Evolutionary conservation across 192 early-diverging fungal genomes (phyloP).

Genomic region (Backusella tuberculispora): DNA sequence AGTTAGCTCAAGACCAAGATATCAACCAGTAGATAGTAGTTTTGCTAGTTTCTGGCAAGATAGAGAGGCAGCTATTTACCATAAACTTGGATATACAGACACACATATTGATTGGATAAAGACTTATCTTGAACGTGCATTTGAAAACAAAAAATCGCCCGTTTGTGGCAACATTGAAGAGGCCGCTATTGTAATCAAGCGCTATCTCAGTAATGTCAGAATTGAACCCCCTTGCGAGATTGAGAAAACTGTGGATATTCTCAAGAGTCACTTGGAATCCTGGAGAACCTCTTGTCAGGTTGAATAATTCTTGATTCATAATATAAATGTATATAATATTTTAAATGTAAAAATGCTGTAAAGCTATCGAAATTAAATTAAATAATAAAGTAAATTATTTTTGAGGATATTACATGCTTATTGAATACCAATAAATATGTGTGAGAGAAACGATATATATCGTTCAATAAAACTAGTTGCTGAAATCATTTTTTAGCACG

Average conservation of each 20-base stretch:
- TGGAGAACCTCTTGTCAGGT: conserved; percentile 8
- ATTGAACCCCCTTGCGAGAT: neutral
- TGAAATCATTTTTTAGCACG: no score
- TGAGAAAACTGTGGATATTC: conserved; percentile 8
- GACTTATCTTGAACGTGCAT: conserved; percentile 10
- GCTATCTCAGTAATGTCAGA: neutral
- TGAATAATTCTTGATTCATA: neutral
- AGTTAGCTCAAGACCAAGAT: neutral
- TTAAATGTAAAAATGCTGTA: neutral
- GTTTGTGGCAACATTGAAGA: conserved; percentile 4
- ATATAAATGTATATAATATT: neutral
- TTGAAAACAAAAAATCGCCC: conserved; percentile 21
- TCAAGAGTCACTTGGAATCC: neutral
- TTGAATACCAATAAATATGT: no score
- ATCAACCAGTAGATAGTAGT: neutral
- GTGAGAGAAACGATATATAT: no score
- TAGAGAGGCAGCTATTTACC: neutral
- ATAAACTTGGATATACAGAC: conserved; percentile 21
- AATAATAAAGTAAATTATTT: no score
- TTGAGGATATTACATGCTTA: neutral
- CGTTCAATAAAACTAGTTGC: no score
- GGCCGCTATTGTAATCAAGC: neutral
- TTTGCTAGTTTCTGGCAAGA: conserved; percentile 24
- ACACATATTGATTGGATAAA: conserved; percentile 27
- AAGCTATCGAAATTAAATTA: neutral